Conservation (phyloP, 345 rosid species). For the Orychophragmus violaceus region DNA sequence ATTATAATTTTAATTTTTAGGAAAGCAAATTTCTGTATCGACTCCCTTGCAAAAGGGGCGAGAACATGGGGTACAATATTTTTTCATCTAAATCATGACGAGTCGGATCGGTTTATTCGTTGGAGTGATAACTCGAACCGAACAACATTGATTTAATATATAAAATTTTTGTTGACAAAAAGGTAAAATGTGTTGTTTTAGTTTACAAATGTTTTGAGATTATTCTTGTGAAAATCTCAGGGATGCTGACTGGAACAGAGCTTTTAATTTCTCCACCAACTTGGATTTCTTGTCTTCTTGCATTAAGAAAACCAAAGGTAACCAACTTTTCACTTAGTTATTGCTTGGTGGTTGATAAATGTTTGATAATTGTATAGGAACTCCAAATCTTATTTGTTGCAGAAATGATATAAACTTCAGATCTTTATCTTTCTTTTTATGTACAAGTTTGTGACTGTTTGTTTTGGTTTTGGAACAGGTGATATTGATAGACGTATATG, state of each 20-base stretch:
- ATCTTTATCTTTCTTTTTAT: too few species aligned
- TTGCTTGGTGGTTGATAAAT: neutral
- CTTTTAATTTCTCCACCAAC: conserved; percentile 75
- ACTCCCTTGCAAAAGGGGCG: too few species aligned
- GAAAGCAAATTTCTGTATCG: too few species aligned
- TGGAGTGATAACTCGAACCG: too few species aligned
- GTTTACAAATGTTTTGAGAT: neutral
- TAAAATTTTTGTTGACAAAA: too few species aligned
- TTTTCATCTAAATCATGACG: too few species aligned
- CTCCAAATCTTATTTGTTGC: neutral
- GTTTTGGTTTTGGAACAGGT: conserved; percentile 36
- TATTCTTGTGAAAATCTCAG: conserved; percentile 41
- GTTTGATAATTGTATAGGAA: neutral
- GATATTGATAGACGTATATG: conserved; percentile 47
- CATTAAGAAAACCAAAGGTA: conserved; percentile 56
- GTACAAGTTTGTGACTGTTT: neutral
- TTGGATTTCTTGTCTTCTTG: conserved; percentile 66
- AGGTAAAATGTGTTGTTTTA: neutral
- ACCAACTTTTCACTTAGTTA: neutral
- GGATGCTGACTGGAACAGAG: conserved; percentile 76
- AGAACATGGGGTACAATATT: too few species aligned
- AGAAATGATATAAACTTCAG: too few species aligned
- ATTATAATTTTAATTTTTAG: too few species aligned
- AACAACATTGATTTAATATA: too few species aligned
- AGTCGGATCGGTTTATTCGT: too few species aligned